A percentile compares a stretch with the other conserved stretches of the same genome.
phyloP scores from a whole-genome alignment of 148 eudicot genomes.

The Rhododendron ovatum region DNA sequence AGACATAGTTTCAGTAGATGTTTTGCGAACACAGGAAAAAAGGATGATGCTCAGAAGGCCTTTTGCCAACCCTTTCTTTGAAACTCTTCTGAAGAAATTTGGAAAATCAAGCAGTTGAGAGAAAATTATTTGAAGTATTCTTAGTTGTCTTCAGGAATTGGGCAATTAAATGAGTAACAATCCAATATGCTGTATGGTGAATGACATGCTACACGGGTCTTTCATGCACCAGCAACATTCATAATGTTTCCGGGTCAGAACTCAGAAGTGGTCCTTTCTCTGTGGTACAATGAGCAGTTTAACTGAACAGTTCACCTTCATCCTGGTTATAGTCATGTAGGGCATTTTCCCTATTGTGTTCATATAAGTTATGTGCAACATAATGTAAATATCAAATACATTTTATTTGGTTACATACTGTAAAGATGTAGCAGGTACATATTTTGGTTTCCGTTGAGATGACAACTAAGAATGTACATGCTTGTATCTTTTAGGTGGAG shows the following conservation, averaged over 20 bases:
- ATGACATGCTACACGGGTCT: not conserved
- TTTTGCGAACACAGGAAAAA: not conserved
- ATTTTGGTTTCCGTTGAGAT: not conserved
- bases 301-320: not conserved
- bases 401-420: not conserved
- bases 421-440: not conserved
- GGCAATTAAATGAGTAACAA: not conserved
- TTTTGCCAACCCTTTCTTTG: not conserved
- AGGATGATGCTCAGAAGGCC: not conserved
- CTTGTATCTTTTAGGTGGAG: conserved; percentile 53
- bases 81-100: not conserved
- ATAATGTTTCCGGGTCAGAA: not conserved
- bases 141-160: not conserved
- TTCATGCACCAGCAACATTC: not conserved
- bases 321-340: not conserved
- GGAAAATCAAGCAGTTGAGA: not conserved
- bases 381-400: not conserved
- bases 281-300: not conserved
- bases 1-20: not conserved
- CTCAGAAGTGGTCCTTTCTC: not conserved
- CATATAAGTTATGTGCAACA: not conserved
- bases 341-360: not conserved
- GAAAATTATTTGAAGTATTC: not conserved
- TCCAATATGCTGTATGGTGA: not conserved
- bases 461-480: not conserved